Base-by-base conservation (phyloP, 805 yeast species). In the Komagataella mondaviorum region DNA sequence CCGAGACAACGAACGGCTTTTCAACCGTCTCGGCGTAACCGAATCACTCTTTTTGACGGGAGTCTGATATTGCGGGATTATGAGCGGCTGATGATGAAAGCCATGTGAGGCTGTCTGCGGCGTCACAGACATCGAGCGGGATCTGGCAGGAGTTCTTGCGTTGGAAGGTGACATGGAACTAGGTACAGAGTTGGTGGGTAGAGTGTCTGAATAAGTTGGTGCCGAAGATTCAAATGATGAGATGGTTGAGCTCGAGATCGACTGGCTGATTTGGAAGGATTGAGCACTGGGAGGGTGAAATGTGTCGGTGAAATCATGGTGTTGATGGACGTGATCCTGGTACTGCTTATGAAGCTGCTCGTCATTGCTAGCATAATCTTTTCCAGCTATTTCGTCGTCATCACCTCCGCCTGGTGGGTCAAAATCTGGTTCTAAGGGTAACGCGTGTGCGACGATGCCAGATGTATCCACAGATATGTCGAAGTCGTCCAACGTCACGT, bases 1-100 rank as follows among this genome's bases (percentile, higher is more conserved):
- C 45, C 73, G 57, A 2, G 77, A 72, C 48, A 71, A 59, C 3
- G 76, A 67, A 49, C 77, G 57, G 36, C 66, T 57, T 56, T 73
- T 77, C 44, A 57, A 63, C 58, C 48, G 54, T 45, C 59, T 65
- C 1, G 75, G 73, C 6, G 75, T 65, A 57, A 46, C 6, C 10
- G 58, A 50, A 23, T 59, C 56, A 14, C 53, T 51, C 47, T 49
- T 43, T 43, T 56, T 57, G 22, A 57, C 48, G 24, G 65, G 63
- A 2, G 64, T 61, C 50, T 59, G 63, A 39, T 54, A 57, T 12
- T 51, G 44, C 46, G 39, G 39, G 6, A 51, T 53, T n/a, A 54
- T 10, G 6, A 46, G 24, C 45, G 23, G 10, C 49, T 30, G 46
- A 14, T 45, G 46, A 6, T 71, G 63, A 45, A 68, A 59, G 1